A percentile compares a stretch with the other conserved stretches of the same genome.
Evolutionary conservation across 345 rosid genomes (phyloP).

Genomic region (Hirschfeldia incana): DNA sequence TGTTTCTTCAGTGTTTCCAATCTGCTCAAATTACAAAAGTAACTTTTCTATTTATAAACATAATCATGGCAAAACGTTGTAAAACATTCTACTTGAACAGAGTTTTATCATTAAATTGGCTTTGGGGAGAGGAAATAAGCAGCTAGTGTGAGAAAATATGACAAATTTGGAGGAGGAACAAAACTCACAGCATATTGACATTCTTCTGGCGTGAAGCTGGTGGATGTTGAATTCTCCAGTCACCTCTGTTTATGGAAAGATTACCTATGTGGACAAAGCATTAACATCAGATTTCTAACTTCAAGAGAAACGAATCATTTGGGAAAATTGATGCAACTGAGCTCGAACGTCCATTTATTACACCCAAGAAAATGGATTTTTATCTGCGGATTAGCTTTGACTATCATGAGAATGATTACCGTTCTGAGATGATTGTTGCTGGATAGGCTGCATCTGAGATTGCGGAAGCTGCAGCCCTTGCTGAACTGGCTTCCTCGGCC

Average conservation of each 20-base stretch:
- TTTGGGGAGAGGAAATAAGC: neutral
- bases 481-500: conserved; percentile 62
- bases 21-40: conserved; percentile 4
- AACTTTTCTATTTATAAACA: neutral
- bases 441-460: conserved; percentile 62
- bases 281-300: neutral
- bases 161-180: neutral
- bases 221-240: conserved; percentile 58
- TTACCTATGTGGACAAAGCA: neutral
- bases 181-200: conserved; percentile 48
- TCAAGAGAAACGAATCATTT: neutral
- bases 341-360: neutral
- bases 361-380: neutral
- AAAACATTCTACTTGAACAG: neutral
- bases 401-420: neutral
- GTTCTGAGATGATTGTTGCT: conserved; percentile 45
- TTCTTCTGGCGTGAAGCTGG: conserved; percentile 48
- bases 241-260: conserved; percentile 3
- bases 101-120: neutral
- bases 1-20: neutral
- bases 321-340: neutral
- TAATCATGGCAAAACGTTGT: neutral
- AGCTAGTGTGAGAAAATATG: neutral
- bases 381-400: neutral
- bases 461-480: conserved; percentile 61